Evolutionary conservation across 805 yeast genomes (phyloP).

Genomic region (Candida rishiriensis): DNA sequence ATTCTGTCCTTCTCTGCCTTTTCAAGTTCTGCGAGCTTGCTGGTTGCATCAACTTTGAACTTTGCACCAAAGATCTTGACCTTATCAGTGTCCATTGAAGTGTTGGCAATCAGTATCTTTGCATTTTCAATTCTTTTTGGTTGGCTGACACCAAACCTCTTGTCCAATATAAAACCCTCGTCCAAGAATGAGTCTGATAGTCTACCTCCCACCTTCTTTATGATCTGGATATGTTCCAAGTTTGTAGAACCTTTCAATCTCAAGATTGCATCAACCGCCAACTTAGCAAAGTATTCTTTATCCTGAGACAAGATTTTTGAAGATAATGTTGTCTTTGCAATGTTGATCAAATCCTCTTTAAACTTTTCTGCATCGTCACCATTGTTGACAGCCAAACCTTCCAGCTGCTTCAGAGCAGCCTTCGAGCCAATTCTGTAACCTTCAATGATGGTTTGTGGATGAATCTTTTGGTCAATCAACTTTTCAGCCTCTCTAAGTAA

Average conservation of each 20-base stretch:
- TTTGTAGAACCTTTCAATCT: slow-evolving; percentile 84
- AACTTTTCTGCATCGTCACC: slow-evolving; percentile 53
- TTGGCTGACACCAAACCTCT: slow-evolving; percentile 91
- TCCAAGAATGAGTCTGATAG: slow-evolving; percentile 88
- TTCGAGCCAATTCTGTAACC: slow-evolving; percentile 87
- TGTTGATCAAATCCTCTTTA: slow-evolving; percentile 73
- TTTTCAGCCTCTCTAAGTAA: slow-evolving; percentile 91
- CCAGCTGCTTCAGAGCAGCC: slow-evolving; percentile 82
- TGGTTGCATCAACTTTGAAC: slow-evolving; percentile 91
- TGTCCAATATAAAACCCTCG: slow-evolving; percentile 91
- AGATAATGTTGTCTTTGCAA: slow-evolving; percentile 90
- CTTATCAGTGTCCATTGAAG: slow-evolving; percentile 95
- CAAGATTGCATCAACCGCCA: slow-evolving; percentile 92
- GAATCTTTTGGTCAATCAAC: slow-evolving; percentile 86
- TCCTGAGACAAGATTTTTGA: slow-evolving; percentile 95
- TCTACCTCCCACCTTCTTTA: slow-evolving; percentile 91
- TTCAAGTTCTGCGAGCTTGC: slow-evolving; percentile 90
- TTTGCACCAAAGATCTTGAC: slow-evolving; percentile 97
- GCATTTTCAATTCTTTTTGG: slow-evolving; percentile 83
- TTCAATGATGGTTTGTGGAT: slow-evolving; percentile 96
- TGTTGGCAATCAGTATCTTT: slow-evolving; percentile 86
- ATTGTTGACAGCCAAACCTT: slow-evolving; percentile 70
- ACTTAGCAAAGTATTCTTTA: slow-evolving; percentile 78
- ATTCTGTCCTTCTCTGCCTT: slow-evolving; percentile 92
- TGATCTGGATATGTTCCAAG: slow-evolving; percentile 87